phyloP scores from a whole-genome alignment of 768 basidiomycete species.

The Leucocoprinus sp. region DNA sequence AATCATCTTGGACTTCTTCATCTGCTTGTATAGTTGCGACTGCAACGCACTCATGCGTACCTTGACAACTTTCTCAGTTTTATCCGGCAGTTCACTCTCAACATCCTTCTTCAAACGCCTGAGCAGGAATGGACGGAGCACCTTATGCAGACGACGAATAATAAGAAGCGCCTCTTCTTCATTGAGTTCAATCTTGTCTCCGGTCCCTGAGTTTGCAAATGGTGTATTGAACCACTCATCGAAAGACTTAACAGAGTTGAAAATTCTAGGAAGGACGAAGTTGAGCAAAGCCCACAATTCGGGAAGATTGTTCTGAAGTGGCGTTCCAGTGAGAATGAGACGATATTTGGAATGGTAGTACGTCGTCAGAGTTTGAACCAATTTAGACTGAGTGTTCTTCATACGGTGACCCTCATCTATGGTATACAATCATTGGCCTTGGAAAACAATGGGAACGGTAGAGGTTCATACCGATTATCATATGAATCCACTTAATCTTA shows the following conservation, averaged over 20 bases:
- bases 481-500: slow-evolving; percentile 93
- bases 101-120: slow-evolving; percentile 94
- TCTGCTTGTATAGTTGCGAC: slow-evolving; percentile 89
- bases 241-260: slow-evolving; percentile 98
- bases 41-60: slow-evolving; percentile 91
- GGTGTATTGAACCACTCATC: slow-evolving; percentile 99
- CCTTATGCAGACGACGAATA: slow-evolving; percentile 93
- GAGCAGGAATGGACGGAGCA: slow-evolving; percentile 89
- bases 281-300: slow-evolving; percentile 95
- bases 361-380: slow-evolving; percentile 82
- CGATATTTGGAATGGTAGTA: slow-evolving; percentile 91
- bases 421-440: slow-evolving; percentile 1
- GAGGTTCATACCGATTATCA: slow-evolving; percentile 75
- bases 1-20: slow-evolving; percentile 98
- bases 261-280: slow-evolving; percentile 90
- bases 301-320: slow-evolving; percentile 93
- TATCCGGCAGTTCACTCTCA: slow-evolving; percentile 91
- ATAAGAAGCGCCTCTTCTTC: slow-evolving; percentile 99
- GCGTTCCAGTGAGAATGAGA: slow-evolving; percentile 92
- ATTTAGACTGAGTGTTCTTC: slow-evolving; percentile 91
- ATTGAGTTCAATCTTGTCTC: slow-evolving; percentile 97
- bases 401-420: slow-evolving; percentile 94
- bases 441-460: neutral
- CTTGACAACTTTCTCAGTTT: slow-evolving; percentile 97
- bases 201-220: slow-evolving; percentile 95